Conservation (phyloP, 495 filamentous ascomycete species). For the Acidomyces sp. region DNA sequence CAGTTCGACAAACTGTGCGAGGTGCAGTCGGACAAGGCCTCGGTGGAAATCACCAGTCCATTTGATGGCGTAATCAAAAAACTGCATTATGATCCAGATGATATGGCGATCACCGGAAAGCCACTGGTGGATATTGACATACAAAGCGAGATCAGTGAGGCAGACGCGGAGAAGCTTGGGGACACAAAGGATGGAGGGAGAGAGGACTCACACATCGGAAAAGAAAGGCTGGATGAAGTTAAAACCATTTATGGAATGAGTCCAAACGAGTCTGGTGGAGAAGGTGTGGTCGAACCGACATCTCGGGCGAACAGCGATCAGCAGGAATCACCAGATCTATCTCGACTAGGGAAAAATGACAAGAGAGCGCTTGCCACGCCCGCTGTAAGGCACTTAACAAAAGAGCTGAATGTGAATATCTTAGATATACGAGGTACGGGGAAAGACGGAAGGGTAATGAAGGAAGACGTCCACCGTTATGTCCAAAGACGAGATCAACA, state of each 20-base stretch:
- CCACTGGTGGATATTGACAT: slow-evolving; percentile 70
- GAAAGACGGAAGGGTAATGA: slow-evolving; percentile 79
- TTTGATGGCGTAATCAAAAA: slow-evolving; percentile 95
- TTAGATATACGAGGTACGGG: slow-evolving; percentile 68
- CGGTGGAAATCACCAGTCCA: slow-evolving; percentile 91
- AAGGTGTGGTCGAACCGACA: not conserved
- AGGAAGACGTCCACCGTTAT: slow-evolving; percentile 83
- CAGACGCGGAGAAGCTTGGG: slow-evolving; percentile 36
- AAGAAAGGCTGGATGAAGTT: slow-evolving; percentile 24
- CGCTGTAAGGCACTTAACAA: slow-evolving; percentile 77
- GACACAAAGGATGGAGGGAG: slow-evolving; percentile 14
- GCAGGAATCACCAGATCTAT: not conserved
- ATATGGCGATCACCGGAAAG: slow-evolving; percentile 87
- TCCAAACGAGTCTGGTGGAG: not conserved
- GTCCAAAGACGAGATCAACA: slow-evolving; percentile 29
- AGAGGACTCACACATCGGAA: slow-evolving; percentile 2
- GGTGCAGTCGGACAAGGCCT: slow-evolving; percentile 95
- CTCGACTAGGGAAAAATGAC: slow-evolving; percentile 18
- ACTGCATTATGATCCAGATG: slow-evolving; percentile 86
- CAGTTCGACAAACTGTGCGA: slow-evolving; percentile 97
- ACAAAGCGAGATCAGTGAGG: slow-evolving; percentile 44
- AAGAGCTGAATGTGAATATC: slow-evolving; percentile 64
- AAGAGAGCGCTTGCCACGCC: slow-evolving; percentile 72
- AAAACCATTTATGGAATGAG: slow-evolving; percentile 26
- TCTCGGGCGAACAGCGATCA: not conserved